These are phyloP conservation scores for Fraxinus platypoda DNA, from an alignment of 305 asterid species.

Conservation along the genomic window DNA sequence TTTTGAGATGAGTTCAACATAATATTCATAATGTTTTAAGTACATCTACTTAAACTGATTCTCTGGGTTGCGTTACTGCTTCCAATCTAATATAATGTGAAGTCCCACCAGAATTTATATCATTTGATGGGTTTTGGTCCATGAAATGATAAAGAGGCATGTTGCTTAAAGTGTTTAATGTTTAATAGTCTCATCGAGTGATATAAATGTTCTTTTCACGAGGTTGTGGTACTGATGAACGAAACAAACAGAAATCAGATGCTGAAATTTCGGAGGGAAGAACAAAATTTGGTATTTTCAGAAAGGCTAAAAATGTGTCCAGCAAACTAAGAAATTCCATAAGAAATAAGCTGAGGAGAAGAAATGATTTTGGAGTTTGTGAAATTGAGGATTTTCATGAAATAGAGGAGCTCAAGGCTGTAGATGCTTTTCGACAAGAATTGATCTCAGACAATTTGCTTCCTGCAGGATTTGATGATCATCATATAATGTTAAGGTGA, in stretches of 20 bases:
- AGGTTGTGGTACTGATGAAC: slow-evolving; percentile 43
- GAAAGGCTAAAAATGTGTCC: slow-evolving; percentile 40
- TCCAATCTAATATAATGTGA: slow-evolving; percentile 12
- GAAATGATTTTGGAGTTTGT: slow-evolving; percentile 34
- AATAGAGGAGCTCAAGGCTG: slow-evolving; percentile 45
- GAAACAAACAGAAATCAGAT: slow-evolving; percentile 38
- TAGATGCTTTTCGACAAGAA: slow-evolving; percentile 59
- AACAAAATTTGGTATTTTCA: slow-evolving; percentile 37
- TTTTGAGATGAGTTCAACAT: not conserved
- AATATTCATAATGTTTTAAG: no score
- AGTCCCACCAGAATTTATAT: not conserved
- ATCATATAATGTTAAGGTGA: slow-evolving; percentile 67
- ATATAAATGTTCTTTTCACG: slow-evolving; percentile 19
- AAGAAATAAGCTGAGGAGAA: slow-evolving; percentile 33
- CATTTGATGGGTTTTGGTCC: not conserved
- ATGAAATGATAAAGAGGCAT: slow-evolving; percentile 12
- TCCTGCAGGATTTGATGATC: slow-evolving; percentile 61
- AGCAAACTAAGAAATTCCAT: slow-evolving; percentile 38
- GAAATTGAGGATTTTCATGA: slow-evolving; percentile 39
- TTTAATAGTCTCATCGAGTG: slow-evolving; percentile 3
- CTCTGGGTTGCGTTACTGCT: not conserved
- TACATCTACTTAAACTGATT: not conserved
- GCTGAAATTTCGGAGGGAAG: slow-evolving; percentile 35
- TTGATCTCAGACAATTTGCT: slow-evolving; percentile 52
- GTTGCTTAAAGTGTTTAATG: slow-evolving; percentile 3